Evolutionary conservation across 148 eudicot genomes (phyloP), one percentile per base, ranked within the genome.

Genomic region (Mesembryanthemum crystallinum): DNA sequence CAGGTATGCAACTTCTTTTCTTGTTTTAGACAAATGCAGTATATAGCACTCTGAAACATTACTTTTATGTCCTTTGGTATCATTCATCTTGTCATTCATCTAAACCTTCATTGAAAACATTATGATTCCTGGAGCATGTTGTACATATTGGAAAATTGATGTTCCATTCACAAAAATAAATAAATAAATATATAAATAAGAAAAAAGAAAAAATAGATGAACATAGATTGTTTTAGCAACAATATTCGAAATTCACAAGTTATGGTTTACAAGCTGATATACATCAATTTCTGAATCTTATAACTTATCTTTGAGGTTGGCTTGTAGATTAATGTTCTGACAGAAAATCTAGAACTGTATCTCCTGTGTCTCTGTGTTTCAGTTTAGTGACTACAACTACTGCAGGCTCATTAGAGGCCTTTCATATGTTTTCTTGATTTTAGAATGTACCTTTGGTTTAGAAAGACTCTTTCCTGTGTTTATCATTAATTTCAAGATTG

Each of bases 1-100:
- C 99, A 96, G 97, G 99, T 92, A 74, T 35, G 67, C 68, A 52
- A 17, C 43, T 64, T 55, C 11, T n/a, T 64, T 9, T 42, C 29
- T 61, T 72, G 51, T 52, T 59, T 71, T 54, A 55, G 4, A 43
- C 28, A 10, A 73, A 33, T 72, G 71, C 55, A 52, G 2, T 78
- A 57, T 29, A 57, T 29, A 39, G 27, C 20, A 10, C 23, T 72
- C 49, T 23, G 23, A 64, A 21, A 67, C 14, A 49, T 64, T 21
- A 35, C 27, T 27, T 29, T 27, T 23, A 17, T 29, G 15, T 15
- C 21, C 25, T 24, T 14, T 39, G 25, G 51, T 29, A 45, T 45
- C 3, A 71, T 72, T 37, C 30, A 33, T 60, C 39, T 0, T 59
- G 24, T 60, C 32, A 21, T 28, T 57, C 29, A 21, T 67, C 13